Evolutionary conservation across 305 asterid genomes (phyloP), one percentile per base, ranked within the genome.

Genomic region (Plantago lanceolata): DNA sequence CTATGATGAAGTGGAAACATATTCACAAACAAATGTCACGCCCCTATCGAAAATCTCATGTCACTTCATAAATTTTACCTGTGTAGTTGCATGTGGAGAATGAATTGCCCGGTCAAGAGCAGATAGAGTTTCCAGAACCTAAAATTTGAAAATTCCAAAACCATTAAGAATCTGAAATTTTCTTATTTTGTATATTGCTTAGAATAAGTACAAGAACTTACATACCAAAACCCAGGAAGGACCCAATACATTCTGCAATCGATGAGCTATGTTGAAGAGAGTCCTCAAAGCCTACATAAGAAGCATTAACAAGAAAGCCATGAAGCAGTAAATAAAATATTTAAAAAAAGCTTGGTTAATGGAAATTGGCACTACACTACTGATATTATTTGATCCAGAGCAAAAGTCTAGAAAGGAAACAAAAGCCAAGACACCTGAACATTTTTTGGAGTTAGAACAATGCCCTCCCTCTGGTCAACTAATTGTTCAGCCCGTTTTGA

Each of bases 211-310:
- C 7, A 55, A 69, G 57, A 67, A 44, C 48, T 54, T 37, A 74
- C 94, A 47, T 84, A 89, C 98, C 96, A 93, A 82, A 78, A 90
- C 96, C 98, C 98, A 93, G 59, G 98, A 93, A 68, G 96, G 91
- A 64, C 98, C 98, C 85, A 93, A 75, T 58, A 93, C 89, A 71
- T 93, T 93, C 73, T 93, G 97, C 66, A 93, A 78, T 61, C 98
- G 85, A 82, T 93, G 93, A 64, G 98, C 88, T 71, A 93, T 82
- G 73, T 93, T 93, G 79, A 93, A 93, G 74, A 93, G 98, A 69
- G 98, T 93, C 81, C 98, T 80, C 70, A 93, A 72, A 63, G 98
- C 97, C 98, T 93, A 82, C 29, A 68, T 20, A 61, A 29, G 58
- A 62, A 48, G 65, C 24, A 54, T 74, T 65, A 59, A 67, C 64